Conservation (phyloP, 768 basidiomycete genomes). For the Lentinus brumalis region DNA sequence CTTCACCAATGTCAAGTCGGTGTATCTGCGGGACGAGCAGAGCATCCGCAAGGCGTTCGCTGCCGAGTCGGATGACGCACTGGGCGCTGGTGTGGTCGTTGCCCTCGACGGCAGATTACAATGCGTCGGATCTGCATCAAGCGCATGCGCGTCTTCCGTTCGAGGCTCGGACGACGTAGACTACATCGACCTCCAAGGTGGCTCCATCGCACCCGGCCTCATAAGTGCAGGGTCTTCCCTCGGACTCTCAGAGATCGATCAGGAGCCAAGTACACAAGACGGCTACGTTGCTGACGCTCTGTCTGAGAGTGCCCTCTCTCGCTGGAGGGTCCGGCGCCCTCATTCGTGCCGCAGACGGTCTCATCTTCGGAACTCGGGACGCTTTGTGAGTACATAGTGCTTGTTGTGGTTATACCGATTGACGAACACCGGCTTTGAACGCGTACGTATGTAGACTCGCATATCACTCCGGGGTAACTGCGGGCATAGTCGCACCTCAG, state of each 20-base stretch:
- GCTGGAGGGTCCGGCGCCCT: constrained; percentile 39
- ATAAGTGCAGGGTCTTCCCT: constrained; percentile 63
- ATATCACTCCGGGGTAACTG: constrained; percentile 74
- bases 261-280: constrained; percentile 62
- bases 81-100: constrained; percentile 43
- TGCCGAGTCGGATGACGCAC: constrained; percentile 12
- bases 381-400: constrained; percentile 43
- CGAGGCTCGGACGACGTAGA: constrained; percentile 15
- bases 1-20: constrained; percentile 64
- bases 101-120: constrained; percentile 54
- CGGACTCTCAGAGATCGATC: constrained; percentile 68
- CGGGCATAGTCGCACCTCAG: constrained; percentile 61
- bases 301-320: constrained; percentile 34
- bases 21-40: constrained; percentile 42
- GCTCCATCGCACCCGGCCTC: constrained; percentile 65
- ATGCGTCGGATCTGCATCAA: constrained; percentile 48
- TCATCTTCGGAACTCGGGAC: constrained; percentile 64
- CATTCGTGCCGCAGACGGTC: constrained; percentile 71
- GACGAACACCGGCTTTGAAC: not conserved
- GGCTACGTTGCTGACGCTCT: constrained; percentile 52
- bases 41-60: constrained; percentile 37
- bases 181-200: constrained; percentile 63
- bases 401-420: no score
- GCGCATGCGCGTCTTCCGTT: constrained; percentile 4
- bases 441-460: constrained; percentile 54